Percentiles rank a stretch among this genome's conserved stretches.
These are phyloP conservation scores for Fusarium sp. DNA, from an alignment of 2,329 filamentous ascomycete genomes.

Conservation along the genomic window DNA sequence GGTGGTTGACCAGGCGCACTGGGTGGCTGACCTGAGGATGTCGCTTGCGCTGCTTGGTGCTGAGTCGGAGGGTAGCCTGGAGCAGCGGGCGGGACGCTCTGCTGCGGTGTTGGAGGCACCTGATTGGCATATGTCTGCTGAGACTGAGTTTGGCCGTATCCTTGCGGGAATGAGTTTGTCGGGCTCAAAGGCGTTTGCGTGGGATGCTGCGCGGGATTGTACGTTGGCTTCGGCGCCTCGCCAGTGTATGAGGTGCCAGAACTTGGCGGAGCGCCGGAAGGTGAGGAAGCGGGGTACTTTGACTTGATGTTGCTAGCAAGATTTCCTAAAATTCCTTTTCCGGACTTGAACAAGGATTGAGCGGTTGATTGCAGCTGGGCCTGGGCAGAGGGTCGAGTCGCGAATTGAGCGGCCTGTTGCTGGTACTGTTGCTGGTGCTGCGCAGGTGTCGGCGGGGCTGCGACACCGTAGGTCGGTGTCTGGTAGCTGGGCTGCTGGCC, in stretches of 20 bases:
- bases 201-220: conserved; percentile 2
- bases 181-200: conserved; percentile 1
- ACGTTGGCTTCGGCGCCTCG: not conserved
- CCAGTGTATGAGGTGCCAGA: not conserved
- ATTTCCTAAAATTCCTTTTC: conserved; percentile 20
- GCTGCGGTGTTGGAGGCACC: not conserved
- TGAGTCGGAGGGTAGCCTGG: not conserved
- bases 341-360: conserved; percentile 11
- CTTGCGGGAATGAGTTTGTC: not conserved
- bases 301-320: conserved; percentile 29
- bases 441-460: not conserved
- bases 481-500: not conserved
- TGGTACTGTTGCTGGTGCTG: conserved; percentile 14
- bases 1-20: not conserved
- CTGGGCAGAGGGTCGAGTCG: conserved; percentile 1
- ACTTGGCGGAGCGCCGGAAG: not conserved
- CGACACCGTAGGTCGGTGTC: conserved; percentile 11
- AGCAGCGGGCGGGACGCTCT: not conserved
- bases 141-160: not conserved
- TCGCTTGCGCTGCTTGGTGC: not conserved
- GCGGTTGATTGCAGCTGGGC: conserved; percentile 8
- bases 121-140: not conserved
- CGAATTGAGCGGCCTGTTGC: conserved; percentile 22
- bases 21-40: not conserved
- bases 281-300: conserved; percentile 14